Percentiles rank a stretch among this genome's conserved stretches.
Conservation (phyloP, 495 filamentous ascomycete genomes). For the Achaetomiella virescens region DNA sequence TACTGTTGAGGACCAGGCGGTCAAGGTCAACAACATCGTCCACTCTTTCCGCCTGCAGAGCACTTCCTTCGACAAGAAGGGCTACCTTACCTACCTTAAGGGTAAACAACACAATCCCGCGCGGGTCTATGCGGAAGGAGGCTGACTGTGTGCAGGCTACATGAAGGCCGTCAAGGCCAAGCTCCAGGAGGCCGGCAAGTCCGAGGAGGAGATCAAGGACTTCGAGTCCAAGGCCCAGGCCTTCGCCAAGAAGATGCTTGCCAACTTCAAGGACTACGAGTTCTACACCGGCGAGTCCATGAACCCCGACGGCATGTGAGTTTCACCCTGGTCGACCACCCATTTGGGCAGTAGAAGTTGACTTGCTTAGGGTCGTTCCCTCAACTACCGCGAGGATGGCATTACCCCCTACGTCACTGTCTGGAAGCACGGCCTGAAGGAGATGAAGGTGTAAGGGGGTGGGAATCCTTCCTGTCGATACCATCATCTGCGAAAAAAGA, state of each 20-base stretch:
- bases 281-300: constrained; percentile 87
- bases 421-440: constrained; percentile 92
- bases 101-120: constrained; percentile 41
- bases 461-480: not conserved
- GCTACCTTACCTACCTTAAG: constrained; percentile 75
- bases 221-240: constrained; percentile 69
- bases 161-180: constrained; percentile 76
- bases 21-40: constrained; percentile 90
- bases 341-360: not conserved
- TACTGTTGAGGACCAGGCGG: constrained; percentile 55
- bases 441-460: constrained; percentile 77
- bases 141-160: constrained; percentile 53
- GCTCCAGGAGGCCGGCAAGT: constrained; percentile 55
- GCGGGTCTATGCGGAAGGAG: not conserved
- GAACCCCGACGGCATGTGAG: constrained; percentile 83
- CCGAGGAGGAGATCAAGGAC: constrained; percentile 57
- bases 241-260: constrained; percentile 74
- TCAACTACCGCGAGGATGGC: constrained; percentile 97
- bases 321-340: constrained; percentile 12
- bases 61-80: constrained; percentile 78
- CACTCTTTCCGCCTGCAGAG: constrained; percentile 82
- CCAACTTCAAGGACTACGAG: constrained; percentile 90
- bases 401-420: constrained; percentile 79
- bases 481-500: not conserved
- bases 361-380: constrained; percentile 65